These are phyloP conservation scores for Cryphonectria parasitica DNA, from an alignment of 2,329 filamentous ascomycete genomes.

Conservation along the genomic window DNA sequence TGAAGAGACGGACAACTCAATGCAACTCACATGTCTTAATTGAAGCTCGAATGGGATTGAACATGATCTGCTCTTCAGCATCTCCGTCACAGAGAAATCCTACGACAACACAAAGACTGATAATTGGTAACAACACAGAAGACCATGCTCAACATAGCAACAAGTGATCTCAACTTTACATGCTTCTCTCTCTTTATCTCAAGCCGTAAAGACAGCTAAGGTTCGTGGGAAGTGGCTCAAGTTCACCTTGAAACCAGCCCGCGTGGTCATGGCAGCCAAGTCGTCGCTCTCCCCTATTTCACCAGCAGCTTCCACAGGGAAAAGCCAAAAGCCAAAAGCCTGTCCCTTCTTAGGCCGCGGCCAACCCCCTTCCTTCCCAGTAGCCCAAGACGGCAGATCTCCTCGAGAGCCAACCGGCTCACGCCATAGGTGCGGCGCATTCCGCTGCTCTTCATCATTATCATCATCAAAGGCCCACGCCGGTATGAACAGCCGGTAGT, in stretches of 20 bases:
- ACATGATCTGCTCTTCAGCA: background rate
- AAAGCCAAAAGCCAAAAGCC: constrained; percentile 22
- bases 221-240: constrained; percentile 19
- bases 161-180: background rate
- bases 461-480: background rate
- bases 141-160: background rate
- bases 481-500: constrained; percentile 15
- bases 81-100: background rate
- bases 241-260: constrained; percentile 9
- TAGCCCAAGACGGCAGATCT: background rate
- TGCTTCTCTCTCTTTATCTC: too few relatives aligned
- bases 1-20: too few relatives aligned
- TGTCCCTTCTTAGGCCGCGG: background rate
- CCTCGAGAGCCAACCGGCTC: background rate
- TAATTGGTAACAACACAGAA: background rate
- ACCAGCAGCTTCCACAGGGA: constrained; percentile 18
- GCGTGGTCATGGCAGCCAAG: constrained; percentile 13
- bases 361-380: background rate
- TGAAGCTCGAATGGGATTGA: background rate
- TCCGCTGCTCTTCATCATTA: background rate
- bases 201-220: background rate
- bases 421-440: too few relatives aligned
- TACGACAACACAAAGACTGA: background rate
- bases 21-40: too few relatives aligned
- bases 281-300: constrained; percentile 13